phyloP scores from a whole-genome alignment of 2,329 filamentous ascomycete species.

The Chalara sp. region DNA sequence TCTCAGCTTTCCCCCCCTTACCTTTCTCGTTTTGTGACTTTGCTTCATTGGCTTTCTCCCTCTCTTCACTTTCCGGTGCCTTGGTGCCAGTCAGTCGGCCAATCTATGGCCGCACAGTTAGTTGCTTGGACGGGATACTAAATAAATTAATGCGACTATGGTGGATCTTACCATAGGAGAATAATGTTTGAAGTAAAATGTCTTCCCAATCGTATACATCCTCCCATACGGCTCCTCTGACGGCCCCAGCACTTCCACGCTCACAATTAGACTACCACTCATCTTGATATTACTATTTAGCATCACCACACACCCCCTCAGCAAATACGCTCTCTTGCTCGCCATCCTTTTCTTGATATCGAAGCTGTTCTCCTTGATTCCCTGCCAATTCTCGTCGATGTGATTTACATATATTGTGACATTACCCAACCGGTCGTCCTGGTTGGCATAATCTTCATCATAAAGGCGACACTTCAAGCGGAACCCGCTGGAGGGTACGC shows the following conservation, averaged over 20 bases:
- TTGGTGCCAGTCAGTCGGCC: conserved; percentile 72
- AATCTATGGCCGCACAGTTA: conserved; percentile 35
- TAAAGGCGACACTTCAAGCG: conserved; percentile 78
- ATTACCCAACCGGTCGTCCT: conserved; percentile 83
- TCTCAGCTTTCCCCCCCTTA: conserved; percentile 66
- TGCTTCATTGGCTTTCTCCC: conserved; percentile 34
- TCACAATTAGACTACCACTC: conserved; percentile 64
- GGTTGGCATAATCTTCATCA: conserved; percentile 82
- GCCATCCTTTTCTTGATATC: conserved; percentile 76
- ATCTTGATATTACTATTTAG: conserved; percentile 57
- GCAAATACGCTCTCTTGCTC: conserved; percentile 78
- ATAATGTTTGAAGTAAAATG: conserved; percentile 74
- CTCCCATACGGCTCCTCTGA: conserved; percentile 63
- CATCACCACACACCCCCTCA: conserved; percentile 61
- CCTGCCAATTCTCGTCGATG: conserved; percentile 60
- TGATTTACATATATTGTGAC: conserved; percentile 61
- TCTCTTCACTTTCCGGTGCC: conserved; percentile 50
- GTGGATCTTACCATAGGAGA: conserved; percentile 54
- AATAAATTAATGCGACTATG: no score
- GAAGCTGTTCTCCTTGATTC: conserved; percentile 57
- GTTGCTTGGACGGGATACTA: no score
- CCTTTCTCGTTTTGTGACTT: conserved; percentile 29
- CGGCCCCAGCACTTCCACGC: conserved; percentile 69
- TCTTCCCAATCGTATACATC: conserved; percentile 73
- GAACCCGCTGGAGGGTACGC: conserved; percentile 76